Evolutionary conservation across 2,329 filamentous ascomycete genomes (phyloP).

Genomic region (Fusarium hostae): DNA sequence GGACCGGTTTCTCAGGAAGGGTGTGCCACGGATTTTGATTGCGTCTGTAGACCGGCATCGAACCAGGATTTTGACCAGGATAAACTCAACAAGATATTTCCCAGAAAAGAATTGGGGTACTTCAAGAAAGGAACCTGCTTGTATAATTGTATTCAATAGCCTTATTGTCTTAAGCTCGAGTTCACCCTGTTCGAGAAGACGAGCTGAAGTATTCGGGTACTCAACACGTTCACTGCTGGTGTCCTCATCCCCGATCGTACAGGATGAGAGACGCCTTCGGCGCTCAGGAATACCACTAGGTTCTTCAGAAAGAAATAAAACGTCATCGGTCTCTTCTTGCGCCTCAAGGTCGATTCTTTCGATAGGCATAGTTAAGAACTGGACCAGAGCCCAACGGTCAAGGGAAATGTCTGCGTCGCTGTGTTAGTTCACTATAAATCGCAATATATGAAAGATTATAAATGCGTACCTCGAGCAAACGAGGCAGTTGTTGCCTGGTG

Average conservation of each 20-base stretch:
- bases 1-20: constrained; percentile 50
- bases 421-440: constrained; percentile 1
- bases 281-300: not conserved
- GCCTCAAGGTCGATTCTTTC: constrained; percentile 8
- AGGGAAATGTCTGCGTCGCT: constrained; percentile 1
- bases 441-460: not conserved
- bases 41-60: constrained; percentile 34
- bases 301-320: constrained; percentile 33
- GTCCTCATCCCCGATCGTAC: constrained; percentile 38
- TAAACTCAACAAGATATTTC: constrained; percentile 47
- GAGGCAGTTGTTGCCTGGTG: not conserved
- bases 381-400: not conserved
- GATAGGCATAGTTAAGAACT: constrained; percentile 12
- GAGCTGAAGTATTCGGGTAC: constrained; percentile 26
- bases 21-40: constrained; percentile 52
- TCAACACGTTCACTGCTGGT: not conserved
- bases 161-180: constrained; percentile 32
- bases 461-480: not conserved
- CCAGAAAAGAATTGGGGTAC: constrained; percentile 39
- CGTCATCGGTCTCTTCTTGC: constrained; percentile 12
- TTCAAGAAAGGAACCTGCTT: constrained; percentile 46
- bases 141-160: constrained; percentile 19
- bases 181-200: constrained; percentile 39
- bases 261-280: constrained; percentile 30
- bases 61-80: constrained; percentile 58